Evolutionary conservation across 495 filamentous ascomycete genomes (phyloP).

Genomic region (Xylaria palmicola): DNA sequence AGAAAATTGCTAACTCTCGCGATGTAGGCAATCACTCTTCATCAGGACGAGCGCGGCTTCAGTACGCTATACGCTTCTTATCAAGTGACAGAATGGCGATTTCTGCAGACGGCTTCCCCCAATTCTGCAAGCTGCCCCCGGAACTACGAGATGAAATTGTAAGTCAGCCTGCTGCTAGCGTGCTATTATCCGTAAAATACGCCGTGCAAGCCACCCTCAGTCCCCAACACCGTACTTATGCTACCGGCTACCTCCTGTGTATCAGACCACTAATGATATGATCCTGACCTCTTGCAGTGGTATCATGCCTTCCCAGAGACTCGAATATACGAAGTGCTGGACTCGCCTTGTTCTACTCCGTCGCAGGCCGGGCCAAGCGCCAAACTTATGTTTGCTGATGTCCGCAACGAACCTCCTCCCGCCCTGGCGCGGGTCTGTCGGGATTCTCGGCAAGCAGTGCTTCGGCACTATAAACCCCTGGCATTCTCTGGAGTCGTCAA

Average conservation of each 20-base stretch:
- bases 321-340: constrained; percentile 49
- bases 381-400: constrained; percentile 49
- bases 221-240: not conserved
- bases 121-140: constrained; percentile 27
- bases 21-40: too few species aligned
- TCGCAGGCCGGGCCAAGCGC: constrained; percentile 38
- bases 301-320: constrained; percentile 45
- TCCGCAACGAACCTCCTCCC: constrained; percentile 47
- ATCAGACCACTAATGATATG: not conserved
- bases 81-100: not conserved
- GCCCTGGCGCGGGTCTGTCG: constrained; percentile 46
- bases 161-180: not conserved
- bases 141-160: constrained; percentile 31
- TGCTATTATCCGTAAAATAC: not conserved
- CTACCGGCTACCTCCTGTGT: not conserved
- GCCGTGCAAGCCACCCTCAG: not conserved
- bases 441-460: constrained; percentile 47
- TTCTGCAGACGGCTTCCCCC: constrained; percentile 18
- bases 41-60: not conserved
- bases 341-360: constrained; percentile 42
- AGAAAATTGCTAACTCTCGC: not conserved
- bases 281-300: constrained; percentile 29
- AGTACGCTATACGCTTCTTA: not conserved
- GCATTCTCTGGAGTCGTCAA: constrained; percentile 47
- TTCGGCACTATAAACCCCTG: constrained; percentile 48